Base-by-base conservation (phyloP, 2,329 filamentous ascomycete genomes). In the Penicillium sp. region DNA sequence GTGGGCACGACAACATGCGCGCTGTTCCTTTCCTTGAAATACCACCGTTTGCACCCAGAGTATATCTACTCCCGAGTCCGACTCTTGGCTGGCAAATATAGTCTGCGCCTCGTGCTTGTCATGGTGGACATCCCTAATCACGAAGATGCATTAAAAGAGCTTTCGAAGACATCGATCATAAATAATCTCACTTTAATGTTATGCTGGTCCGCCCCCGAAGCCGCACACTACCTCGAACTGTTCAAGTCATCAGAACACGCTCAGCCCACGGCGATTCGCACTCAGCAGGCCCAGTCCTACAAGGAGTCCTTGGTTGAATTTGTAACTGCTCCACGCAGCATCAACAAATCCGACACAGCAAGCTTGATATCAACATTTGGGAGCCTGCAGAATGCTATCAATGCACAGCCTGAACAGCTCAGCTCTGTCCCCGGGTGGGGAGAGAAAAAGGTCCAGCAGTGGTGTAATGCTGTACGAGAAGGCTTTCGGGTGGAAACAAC, bases 101-200 rank as follows among this genome's bases (percentile, higher is more conserved):
- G 83, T 51, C 77, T 98, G 14, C 86, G 93, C 33, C 77, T 98
- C 36, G 71, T 98, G 18, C 77, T 98, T 33, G 83, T 84, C 14
- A 89, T 97, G 80, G 90, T 97, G 17, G 93, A 98, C 65, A 95
- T 98, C 36, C 81, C 84, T 16, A 95, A 94, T 59, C 93, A 97
- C 58, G 88, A 97, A 65, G 89, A 95, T 42, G 79, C 83, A 3
- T 69, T 98, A 36, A 87, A 86, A 53, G 93, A 97, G 62, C 76
- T 98, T 7, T 87, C 87, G 45, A 97, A 97, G 65, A 94, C 90
- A 2, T 90, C 86, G 10, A 69, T 97, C 17, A 81, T 97, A 65
- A 95, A 96, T 64, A 90, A 94, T 52, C 80, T 95, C 27, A 98
- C 93, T 2, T 68, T 98, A 9, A 83, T 98, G 36, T 76, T 97